A percentile compares a stretch with the other conserved stretches of the same genome.
Conservation (phyloP, 2,329 filamentous ascomycete genomes). For the Sclerotinia sclerotiorum region DNA sequence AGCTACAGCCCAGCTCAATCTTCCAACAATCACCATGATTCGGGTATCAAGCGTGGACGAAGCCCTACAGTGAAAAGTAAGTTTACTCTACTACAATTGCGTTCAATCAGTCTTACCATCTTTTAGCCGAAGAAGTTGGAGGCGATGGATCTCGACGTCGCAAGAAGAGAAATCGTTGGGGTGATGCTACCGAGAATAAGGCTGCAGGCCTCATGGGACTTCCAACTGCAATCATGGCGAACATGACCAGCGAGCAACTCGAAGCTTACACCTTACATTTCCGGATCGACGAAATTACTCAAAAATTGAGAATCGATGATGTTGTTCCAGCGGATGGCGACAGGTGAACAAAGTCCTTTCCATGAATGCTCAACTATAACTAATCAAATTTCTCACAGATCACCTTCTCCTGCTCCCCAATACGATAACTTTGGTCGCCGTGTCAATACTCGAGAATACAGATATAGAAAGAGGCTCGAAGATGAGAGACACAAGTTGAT, state of each 20-base stretch:
- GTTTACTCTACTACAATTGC: constrained; percentile 37
- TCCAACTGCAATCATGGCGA: constrained; percentile 91
- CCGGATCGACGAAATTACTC: constrained; percentile 97
- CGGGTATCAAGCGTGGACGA: constrained; percentile 75
- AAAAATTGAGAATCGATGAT: constrained; percentile 98
- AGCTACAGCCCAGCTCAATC: constrained; percentile 35
- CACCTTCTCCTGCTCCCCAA: constrained; percentile 90
- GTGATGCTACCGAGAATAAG: constrained; percentile 96
- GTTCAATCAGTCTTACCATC: constrained; percentile 26
- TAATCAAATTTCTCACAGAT: constrained; percentile 55
- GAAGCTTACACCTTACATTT: constrained; percentile 96
- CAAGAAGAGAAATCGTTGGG: constrained; percentile 99
- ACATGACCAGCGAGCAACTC: constrained; percentile 98
- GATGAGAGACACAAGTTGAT: constrained; percentile 98
- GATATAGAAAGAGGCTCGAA: constrained; percentile 96
- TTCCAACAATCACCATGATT: constrained; percentile 35
- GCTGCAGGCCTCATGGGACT: constrained; percentile 96
- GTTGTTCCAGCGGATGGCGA: constrained; percentile 96
- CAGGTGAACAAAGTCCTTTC: constrained; percentile 60
- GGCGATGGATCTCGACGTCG: constrained; percentile 79
- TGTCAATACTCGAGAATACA: constrained; percentile 98
- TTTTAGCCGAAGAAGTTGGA: constrained; percentile 37
- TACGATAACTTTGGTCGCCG: constrained; percentile 99
- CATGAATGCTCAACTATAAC: not conserved
- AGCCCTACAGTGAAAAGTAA: constrained; percentile 75